phyloP scores from a whole-genome alignment of 805 yeast species.

The Babjeviella inositovora region DNA sequence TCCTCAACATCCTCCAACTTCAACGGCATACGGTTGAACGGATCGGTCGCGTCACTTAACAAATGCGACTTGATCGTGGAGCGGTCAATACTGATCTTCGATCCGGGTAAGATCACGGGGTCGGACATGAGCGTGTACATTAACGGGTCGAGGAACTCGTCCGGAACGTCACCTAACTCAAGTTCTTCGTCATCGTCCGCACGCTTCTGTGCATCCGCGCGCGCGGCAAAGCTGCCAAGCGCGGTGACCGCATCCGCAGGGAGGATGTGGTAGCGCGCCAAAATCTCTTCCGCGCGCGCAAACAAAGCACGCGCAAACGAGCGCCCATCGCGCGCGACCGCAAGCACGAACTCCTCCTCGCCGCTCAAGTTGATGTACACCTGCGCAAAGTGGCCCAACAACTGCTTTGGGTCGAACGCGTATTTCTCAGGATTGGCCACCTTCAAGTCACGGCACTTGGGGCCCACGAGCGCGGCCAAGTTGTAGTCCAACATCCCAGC shows the following conservation, averaged over 20 bases:
- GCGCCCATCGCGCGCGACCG: constrained; percentile 86
- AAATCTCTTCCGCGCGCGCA: constrained; percentile 51
- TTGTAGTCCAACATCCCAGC: constrained; percentile 95
- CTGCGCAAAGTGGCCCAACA: constrained; percentile 54
- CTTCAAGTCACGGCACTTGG: constrained; percentile 77
- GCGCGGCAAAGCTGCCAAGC: constrained; percentile 38
- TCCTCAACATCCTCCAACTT: constrained; percentile 80
- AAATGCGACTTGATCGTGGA: constrained; percentile 88
- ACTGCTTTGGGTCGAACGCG: constrained; percentile 63
- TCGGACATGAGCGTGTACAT: constrained; percentile 94
- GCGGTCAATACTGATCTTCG: constrained; percentile 74
- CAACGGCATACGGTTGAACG: constrained; percentile 87
- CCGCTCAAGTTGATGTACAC: constrained; percentile 60
- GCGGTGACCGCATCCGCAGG: constrained; percentile 33
- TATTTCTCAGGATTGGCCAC: constrained; percentile 75
- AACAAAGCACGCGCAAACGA: constrained; percentile 62
- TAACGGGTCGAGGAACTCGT: constrained; percentile 90
- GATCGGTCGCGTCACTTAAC: constrained; percentile 91
- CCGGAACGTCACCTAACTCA: constrained; percentile 90
- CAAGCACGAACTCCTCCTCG: constrained; percentile 51
- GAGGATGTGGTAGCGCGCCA: constrained; percentile 32
- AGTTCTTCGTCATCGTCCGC: constrained; percentile 69
- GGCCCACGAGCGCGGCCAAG: constrained; percentile 86
- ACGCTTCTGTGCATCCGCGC: constrained; percentile 44
- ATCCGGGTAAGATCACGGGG: constrained; percentile 87